Conservation (phyloP, 2,329 filamentous ascomycete species). For the Monosporascus cannonballus region DNA sequence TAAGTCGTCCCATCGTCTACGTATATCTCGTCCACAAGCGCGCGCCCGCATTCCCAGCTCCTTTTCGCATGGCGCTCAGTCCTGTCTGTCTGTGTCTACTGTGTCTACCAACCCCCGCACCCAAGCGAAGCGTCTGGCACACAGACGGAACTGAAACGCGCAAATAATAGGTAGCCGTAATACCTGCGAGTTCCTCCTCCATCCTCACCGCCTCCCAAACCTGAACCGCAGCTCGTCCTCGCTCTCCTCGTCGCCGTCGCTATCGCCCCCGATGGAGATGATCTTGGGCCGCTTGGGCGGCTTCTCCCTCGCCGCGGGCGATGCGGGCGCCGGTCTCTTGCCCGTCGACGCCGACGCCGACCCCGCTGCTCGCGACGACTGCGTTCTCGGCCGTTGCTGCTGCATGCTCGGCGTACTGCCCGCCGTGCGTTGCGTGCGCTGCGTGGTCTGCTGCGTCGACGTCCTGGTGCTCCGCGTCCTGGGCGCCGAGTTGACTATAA, state of each 20-base stretch:
- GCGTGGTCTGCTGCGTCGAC: slow-evolving; percentile 20
- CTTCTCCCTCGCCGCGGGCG: slow-evolving; percentile 28
- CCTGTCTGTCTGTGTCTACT: not conserved
- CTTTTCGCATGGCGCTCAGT: too few species aligned
- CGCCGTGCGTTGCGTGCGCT: slow-evolving; percentile 10
- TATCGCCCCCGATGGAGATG: slow-evolving; percentile 9
- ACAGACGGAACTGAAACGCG: too few species aligned
- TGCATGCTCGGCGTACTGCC: slow-evolving; percentile 14
- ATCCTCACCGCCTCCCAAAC: slow-evolving; percentile 42
- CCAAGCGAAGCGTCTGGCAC: too few species aligned
- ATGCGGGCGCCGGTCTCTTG: slow-evolving; percentile 26
- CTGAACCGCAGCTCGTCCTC: slow-evolving; percentile 52
- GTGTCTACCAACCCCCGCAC: too few species aligned
- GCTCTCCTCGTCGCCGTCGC: slow-evolving; percentile 37
- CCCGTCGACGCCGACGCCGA: slow-evolving; percentile 14
- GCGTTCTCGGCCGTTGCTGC: slow-evolving; percentile 14
- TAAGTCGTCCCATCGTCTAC: too few species aligned
- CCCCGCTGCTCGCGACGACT: slow-evolving; percentile 17
- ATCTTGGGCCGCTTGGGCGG: slow-evolving; percentile 29
- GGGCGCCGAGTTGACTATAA: not conserved
- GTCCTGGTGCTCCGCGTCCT: slow-evolving; percentile 27
- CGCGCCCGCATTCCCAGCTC: too few species aligned
- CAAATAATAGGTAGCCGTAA: too few species aligned
- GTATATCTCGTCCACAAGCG: too few species aligned
- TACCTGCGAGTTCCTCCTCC: too few species aligned